These are phyloP conservation scores for Geotrichum carabidarum DNA, from an alignment of 1,139 yeast genomes.

Conservation along the genomic window DNA sequence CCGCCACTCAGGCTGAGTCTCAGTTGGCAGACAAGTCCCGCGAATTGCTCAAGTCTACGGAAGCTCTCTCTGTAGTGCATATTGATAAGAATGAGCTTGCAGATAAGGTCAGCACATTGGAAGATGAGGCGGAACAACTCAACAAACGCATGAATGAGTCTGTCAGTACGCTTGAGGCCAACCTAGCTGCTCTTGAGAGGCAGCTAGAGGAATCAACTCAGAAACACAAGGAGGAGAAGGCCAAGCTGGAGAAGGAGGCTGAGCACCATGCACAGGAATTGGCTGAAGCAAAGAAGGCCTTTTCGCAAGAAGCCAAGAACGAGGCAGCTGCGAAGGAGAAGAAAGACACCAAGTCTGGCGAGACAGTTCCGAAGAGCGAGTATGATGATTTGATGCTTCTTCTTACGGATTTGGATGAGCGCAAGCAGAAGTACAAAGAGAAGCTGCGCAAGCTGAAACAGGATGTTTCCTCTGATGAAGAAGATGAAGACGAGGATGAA, in stretches of 20 bases:
- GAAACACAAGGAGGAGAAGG: slow-evolving; percentile 12
- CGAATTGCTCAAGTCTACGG: slow-evolving; percentile 19
- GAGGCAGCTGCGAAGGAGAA: slow-evolving; percentile 8
- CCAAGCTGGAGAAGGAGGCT: slow-evolving; percentile 11
- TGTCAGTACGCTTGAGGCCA: background rate
- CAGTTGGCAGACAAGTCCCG: slow-evolving; percentile 18
- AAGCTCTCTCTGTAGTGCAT: slow-evolving; percentile 18
- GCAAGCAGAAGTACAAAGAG: slow-evolving; percentile 53
- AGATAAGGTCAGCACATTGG: slow-evolving; percentile 20
- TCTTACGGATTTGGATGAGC: slow-evolving; percentile 70
- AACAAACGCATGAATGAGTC: slow-evolving; percentile 5
- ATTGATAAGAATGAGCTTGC: slow-evolving; percentile 18
- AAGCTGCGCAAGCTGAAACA: slow-evolving; percentile 48
- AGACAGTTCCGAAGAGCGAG: slow-evolving; percentile 53
- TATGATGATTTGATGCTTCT: slow-evolving; percentile 72
- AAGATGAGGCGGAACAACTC: slow-evolving; percentile 15
- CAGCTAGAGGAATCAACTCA: slow-evolving; percentile 9
- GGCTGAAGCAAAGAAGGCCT: slow-evolving; percentile 19
- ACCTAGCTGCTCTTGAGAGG: slow-evolving; percentile 5
- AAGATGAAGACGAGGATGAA: slow-evolving; percentile 51
- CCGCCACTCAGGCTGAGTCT: slow-evolving; percentile 16
- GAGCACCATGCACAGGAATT: slow-evolving; percentile 11
- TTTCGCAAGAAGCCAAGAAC: slow-evolving; percentile 11
- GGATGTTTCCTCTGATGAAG: slow-evolving; percentile 43
- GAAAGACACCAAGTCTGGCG: slow-evolving; percentile 17